A percentile compares a stretch with the other conserved stretches of the same genome.
Conservation (phyloP, 805 yeast genomes). For the baker's yeast (Saccharomyces cerevisiae) region DNA sequence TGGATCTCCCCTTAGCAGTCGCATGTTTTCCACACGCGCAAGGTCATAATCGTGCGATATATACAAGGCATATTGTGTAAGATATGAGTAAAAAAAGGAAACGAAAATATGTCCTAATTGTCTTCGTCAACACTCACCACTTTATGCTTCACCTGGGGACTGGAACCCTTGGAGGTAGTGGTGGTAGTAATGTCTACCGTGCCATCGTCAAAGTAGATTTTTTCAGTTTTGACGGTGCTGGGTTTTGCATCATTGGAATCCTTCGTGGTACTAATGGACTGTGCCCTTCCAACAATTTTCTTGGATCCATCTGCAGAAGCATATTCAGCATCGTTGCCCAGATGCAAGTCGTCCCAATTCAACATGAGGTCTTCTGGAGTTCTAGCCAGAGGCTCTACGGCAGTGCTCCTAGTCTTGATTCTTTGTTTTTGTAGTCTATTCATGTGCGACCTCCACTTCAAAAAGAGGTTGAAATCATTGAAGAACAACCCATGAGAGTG, state of each 20-base stretch:
- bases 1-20: background rate
- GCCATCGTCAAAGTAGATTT: slow-evolving; percentile 39
- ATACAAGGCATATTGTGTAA: background rate
- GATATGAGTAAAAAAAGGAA: background rate
- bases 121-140: background rate
- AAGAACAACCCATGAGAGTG: slow-evolving; percentile 55
- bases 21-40: background rate
- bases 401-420: background rate
- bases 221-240: slow-evolving; percentile 34
- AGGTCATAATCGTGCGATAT: background rate
- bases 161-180: background rate
- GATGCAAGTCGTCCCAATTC: background rate
- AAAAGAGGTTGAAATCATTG: slow-evolving; percentile 51
- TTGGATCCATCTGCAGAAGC: slow-evolving; percentile 7
- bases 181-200: slow-evolving; percentile 10
- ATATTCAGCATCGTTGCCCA: slow-evolving; percentile 4
- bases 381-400: background rate
- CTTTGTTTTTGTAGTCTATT: slow-evolving; percentile 29
- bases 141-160: background rate
- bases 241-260: slow-evolving; percentile 37
- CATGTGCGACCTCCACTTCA: slow-evolving; percentile 62
- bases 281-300: slow-evolving; percentile 33
- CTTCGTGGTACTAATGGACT: slow-evolving; percentile 25
- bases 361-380: slow-evolving; percentile 25
- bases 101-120: background rate